Conservation (phyloP, 129 eudicot species). For the Apium graveolens region DNA sequence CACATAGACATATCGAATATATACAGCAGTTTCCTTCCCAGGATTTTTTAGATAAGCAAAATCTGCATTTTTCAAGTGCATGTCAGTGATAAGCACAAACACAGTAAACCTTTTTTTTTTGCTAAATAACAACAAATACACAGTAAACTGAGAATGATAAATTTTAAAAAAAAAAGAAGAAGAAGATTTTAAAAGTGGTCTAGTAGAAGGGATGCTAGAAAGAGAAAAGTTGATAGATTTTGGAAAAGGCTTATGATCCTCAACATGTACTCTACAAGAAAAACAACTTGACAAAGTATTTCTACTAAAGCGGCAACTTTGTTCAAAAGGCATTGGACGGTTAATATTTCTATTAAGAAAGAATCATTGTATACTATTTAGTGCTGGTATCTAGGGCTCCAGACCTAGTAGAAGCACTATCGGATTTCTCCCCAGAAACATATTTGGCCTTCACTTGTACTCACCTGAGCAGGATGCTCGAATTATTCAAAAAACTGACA, state of each 20-base stretch:
- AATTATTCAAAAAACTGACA: not conserved
- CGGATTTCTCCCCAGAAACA: not conserved
- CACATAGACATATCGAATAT: not conserved
- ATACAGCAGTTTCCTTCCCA: not conserved
- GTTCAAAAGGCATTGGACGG: conserved; percentile 7
- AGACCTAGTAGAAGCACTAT: conserved; percentile 3
- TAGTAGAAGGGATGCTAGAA: not conserved
- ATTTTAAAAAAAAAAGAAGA: no score
- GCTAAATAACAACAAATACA: no score
- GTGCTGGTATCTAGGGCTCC: conserved; percentile 13
- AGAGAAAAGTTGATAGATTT: conserved; percentile 3
- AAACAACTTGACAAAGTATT: conserved; percentile 6
- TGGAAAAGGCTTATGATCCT: not conserved
- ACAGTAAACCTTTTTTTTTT: no score
- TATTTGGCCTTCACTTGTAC: not conserved
- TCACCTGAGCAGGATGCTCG: conserved; percentile 4
- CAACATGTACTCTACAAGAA: not conserved
- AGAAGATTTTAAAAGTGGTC: not conserved
- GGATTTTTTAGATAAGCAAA: not conserved
- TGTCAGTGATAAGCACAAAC: not conserved
- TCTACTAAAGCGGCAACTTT: conserved; percentile 2
- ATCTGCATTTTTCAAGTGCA: conserved; percentile 1
- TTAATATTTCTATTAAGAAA: not conserved
- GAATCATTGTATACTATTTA: not conserved
- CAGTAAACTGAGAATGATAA: not conserved